Conservation (phyloP, 2,329 filamentous ascomycete species). For the Phialophora tarda region DNA sequence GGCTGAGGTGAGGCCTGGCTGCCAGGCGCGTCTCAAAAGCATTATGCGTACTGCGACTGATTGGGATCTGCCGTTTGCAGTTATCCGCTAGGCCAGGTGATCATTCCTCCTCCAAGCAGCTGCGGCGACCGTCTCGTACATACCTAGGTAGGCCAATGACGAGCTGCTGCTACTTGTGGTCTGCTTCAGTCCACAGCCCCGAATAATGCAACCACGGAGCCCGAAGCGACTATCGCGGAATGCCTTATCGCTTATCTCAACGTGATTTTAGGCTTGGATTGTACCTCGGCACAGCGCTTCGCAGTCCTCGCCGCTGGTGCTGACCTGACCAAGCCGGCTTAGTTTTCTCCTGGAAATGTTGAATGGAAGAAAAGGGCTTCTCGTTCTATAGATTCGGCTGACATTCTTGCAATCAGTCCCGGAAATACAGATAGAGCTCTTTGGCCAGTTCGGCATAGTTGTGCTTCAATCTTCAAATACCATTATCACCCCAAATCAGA, state of each 20-base stretch:
- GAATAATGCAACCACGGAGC: slow-evolving; percentile 9
- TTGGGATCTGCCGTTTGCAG: background rate
- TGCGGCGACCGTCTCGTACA: background rate
- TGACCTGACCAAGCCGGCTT: background rate
- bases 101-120: background rate
- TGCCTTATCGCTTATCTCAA: slow-evolving; percentile 20
- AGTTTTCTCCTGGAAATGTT: background rate
- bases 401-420: background rate
- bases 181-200: background rate
- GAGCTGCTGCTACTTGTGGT: background rate
- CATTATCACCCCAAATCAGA: background rate
- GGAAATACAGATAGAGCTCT: background rate
- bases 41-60: background rate
- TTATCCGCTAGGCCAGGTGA: background rate
- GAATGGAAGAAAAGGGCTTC: background rate
- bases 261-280: background rate
- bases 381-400: background rate
- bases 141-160: slow-evolving; percentile 17
- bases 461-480: background rate
- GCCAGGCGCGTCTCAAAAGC: slow-evolving; percentile 4
- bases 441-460: background rate
- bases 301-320: background rate
- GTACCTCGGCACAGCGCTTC: slow-evolving; percentile 11
- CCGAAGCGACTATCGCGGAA: background rate
- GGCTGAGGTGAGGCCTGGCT: background rate